Conservation (phyloP, 805 yeast species). For the Saccharomycopsis sp. region DNA sequence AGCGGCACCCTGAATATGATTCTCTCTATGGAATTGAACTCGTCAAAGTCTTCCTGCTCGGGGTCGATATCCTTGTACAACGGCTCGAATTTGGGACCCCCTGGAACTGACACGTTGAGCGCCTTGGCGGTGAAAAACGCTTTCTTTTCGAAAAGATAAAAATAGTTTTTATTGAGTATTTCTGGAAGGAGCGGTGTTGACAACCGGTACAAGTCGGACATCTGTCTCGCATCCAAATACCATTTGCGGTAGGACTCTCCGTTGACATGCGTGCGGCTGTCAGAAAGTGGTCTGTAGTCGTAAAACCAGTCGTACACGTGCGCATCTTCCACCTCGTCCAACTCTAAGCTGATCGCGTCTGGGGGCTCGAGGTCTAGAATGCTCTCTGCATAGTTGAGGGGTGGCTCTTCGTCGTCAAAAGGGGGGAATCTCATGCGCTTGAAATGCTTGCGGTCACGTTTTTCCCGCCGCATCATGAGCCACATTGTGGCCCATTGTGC, state of each 20-base stretch:
- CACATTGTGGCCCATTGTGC: slow-evolving; percentile 97
- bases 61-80: slow-evolving; percentile 58
- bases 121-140: slow-evolving; percentile 90
- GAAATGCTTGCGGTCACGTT: slow-evolving; percentile 82
- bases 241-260: slow-evolving; percentile 76
- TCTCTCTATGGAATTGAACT: slow-evolving; percentile 84
- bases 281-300: slow-evolving; percentile 67
- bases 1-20: slow-evolving; percentile 73
- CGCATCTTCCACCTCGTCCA: slow-evolving; percentile 58
- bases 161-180: slow-evolving; percentile 49
- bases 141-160: slow-evolving; percentile 67
- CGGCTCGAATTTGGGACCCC: slow-evolving; percentile 96
- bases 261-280: slow-evolving; percentile 47
- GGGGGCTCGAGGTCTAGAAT: slow-evolving; percentile 64
- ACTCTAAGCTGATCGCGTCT: slow-evolving; percentile 61
- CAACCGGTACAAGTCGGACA: slow-evolving; percentile 60
- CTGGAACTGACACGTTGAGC: slow-evolving; percentile 78
- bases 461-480: slow-evolving; percentile 90
- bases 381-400: slow-evolving; percentile 75
- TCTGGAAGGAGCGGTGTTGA: slow-evolving; percentile 68
- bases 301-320: slow-evolving; percentile 70
- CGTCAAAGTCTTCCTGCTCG: slow-evolving; percentile 73
- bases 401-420: slow-evolving; percentile 97
- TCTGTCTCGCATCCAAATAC: slow-evolving; percentile 52
- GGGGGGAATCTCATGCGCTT: slow-evolving; percentile 92